Conservation (phyloP, 2,329 filamentous ascomycete species). For the Aspergillus vadensis region DNA sequence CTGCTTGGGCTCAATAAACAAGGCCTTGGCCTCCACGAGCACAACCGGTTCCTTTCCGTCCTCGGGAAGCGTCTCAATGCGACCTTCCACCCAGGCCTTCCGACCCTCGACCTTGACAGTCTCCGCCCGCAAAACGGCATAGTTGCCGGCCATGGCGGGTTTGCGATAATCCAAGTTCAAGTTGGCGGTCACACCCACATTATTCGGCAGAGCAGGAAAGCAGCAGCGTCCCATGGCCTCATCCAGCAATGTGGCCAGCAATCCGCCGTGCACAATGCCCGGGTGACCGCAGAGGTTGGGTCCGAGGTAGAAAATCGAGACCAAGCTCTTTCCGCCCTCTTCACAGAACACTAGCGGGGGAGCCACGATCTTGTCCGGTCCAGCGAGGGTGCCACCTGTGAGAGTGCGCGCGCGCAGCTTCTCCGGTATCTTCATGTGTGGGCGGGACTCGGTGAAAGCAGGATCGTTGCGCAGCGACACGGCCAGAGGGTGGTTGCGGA, state of each 20-base stretch:
- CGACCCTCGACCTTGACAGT: conserved; percentile 86
- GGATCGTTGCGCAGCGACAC: conserved; percentile 66
- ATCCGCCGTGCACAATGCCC: conserved; percentile 84
- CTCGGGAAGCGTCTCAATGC: conserved; percentile 74
- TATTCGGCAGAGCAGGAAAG: conserved; percentile 83
- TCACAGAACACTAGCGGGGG: conserved; percentile 79
- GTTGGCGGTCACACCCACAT: conserved; percentile 78
- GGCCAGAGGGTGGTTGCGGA: conserved; percentile 75
- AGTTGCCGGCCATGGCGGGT: conserved; percentile 74
- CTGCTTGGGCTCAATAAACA: conserved; percentile 87
- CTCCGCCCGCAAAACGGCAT: conserved; percentile 74
- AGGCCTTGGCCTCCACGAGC: conserved; percentile 77
- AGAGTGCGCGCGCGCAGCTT: conserved; percentile 71
- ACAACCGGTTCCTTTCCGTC: conserved; percentile 65
- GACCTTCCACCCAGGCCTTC: conserved; percentile 91
- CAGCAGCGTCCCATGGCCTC: conserved; percentile 86
- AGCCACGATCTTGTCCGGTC: conserved; percentile 73
- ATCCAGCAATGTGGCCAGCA: conserved; percentile 89
- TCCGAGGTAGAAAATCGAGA: conserved; percentile 77
- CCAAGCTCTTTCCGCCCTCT: conserved; percentile 66
- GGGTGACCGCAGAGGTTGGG: conserved; percentile 83
- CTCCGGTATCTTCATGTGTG: conserved; percentile 81
- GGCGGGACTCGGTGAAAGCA: conserved; percentile 73
- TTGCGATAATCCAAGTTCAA: conserved; percentile 79
- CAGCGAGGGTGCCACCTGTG: conserved; percentile 77